Evolutionary conservation across 768 basidiomycete species (phyloP).

Genomic region (Psilocybe subaeruginosa): DNA sequence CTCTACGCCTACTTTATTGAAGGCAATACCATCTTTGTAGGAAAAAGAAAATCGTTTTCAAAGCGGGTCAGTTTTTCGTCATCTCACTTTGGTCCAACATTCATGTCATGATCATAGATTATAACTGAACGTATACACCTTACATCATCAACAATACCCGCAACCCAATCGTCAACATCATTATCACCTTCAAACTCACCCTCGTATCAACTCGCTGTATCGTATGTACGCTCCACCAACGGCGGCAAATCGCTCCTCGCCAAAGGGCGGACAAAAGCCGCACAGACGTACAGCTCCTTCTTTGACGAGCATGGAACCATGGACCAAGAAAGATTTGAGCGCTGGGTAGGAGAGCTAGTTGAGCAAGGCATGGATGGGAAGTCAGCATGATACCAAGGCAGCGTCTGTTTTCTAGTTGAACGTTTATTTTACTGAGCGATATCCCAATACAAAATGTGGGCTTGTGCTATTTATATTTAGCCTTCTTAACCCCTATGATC

Average conservation of each 20-base stretch:
- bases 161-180: constrained; percentile 30
- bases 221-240: constrained; percentile 79
- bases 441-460: constrained; percentile 1
- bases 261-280: constrained; percentile 62
- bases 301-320: constrained; percentile 83
- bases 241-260: constrained; percentile 86
- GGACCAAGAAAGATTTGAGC: constrained; percentile 75
- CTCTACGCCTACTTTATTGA: constrained; percentile 89
- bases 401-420: neutral
- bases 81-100: neutral
- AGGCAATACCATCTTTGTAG: constrained; percentile 82
- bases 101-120: constrained; percentile 53
- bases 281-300: constrained; percentile 67
- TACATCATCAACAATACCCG: constrained; percentile 67
- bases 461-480: neutral
- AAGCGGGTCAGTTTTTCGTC: constrained; percentile 68
- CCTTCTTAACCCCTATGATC: neutral
- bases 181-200: constrained; percentile 49
- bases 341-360: constrained; percentile 78
- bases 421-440: neutral
- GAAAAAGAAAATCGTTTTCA: constrained; percentile 88
- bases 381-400: constrained; percentile 32
- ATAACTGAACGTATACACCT: constrained; percentile 89
- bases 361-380: constrained; percentile 76
- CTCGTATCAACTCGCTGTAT: constrained; percentile 65